Conservation (phyloP, 1,284 basidiomycete species). For the Meripilus lineatus region DNA sequence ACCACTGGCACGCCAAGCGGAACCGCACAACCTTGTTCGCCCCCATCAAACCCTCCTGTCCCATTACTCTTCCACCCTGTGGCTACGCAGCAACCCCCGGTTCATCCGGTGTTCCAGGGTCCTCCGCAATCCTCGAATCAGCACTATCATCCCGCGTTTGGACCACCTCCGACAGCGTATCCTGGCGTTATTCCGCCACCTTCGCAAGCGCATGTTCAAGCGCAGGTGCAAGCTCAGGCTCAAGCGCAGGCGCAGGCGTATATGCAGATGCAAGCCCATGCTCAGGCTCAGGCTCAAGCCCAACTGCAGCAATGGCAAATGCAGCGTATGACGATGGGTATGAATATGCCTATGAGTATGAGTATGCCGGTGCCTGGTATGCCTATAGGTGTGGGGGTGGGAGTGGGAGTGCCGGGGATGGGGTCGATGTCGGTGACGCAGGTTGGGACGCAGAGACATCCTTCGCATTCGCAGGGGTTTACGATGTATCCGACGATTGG, state of each 20-base stretch:
- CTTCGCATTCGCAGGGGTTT: too few species aligned
- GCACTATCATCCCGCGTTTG: too few species aligned
- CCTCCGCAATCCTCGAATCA: constrained; percentile 1
- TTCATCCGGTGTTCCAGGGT: not conserved
- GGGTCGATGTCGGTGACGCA: too few species aligned
- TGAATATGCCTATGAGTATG: not conserved
- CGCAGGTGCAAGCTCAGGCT: constrained; percentile 2
- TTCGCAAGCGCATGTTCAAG: constrained; percentile 3
- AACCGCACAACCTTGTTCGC: constrained; percentile 1
- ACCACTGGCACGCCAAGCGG: too few species aligned
- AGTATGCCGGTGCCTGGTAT: not conserved
- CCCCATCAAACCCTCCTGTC: not conserved
- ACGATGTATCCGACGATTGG: too few species aligned
- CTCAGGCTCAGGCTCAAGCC: not conserved
- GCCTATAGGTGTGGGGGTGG: not conserved
- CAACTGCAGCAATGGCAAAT: not conserved
- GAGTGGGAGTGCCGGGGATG: not conserved
- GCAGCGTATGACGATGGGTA: not conserved
- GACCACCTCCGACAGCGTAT: too few species aligned
- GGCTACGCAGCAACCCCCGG: not conserved
- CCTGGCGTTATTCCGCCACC: constrained; percentile 4
- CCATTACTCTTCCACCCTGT: not conserved
- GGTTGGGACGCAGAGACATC: too few species aligned
- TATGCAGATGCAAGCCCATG: constrained; percentile 4
- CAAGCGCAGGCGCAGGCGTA: constrained; percentile 8